Base-by-base conservation (phyloP, 2,329 filamentous ascomycete genomes). In the Metarhizium anisopliae region DNA sequence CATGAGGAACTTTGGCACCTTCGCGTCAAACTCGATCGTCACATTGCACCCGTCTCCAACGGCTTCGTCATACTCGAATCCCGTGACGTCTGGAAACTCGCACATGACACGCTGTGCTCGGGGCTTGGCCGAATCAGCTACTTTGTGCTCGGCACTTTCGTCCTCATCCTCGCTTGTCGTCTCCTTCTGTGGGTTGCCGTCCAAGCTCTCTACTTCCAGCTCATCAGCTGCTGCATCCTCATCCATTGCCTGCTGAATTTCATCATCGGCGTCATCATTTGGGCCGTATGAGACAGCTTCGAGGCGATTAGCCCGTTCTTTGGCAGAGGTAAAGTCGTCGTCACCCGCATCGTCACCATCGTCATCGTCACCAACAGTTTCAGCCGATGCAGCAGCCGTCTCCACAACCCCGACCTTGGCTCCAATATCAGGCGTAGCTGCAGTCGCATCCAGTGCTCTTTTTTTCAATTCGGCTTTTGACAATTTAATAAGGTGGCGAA, bases 261-360 rank as follows among this genome's bases (percentile, higher is more conserved):
- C 85, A 61, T 90, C 82, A 66, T 97, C 94, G 4, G 93, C 93
- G 5, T 96, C 92, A 66, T 97, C 94, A 50, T 95, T 95, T 38
- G 86, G 89, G 43, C 90, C 93, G 63, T 96, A 97, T 14, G 90
- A 94, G 2, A 93, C 85, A 35, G 87, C 89, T 70, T 96, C 89
- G 53, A 81, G 77, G 45, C 89, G 85, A 68, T 95, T 94, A 50
- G 84, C 83, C 63, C 81, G 83, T 65, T 85, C 80, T 73, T 90
- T 95, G 62, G 83, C 83, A 59, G 80, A 83, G 4, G 84, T 92
- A 52, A 82, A 90, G 66, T 95, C 89, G 56, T 84, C 85, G 54
- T 94, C 92, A 49, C 85, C 90, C 32, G 84, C 86, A n/a, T 85
- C 82, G 56, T 89, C 87, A 45, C 87, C 85, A 50, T 84, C 83